A percentile compares a stretch with the other conserved stretches of the same genome.
These are phyloP conservation scores for Agroathelia rolfsii DNA, from an alignment of 1,284 basidiomycete genomes.

Conservation along the genomic window DNA sequence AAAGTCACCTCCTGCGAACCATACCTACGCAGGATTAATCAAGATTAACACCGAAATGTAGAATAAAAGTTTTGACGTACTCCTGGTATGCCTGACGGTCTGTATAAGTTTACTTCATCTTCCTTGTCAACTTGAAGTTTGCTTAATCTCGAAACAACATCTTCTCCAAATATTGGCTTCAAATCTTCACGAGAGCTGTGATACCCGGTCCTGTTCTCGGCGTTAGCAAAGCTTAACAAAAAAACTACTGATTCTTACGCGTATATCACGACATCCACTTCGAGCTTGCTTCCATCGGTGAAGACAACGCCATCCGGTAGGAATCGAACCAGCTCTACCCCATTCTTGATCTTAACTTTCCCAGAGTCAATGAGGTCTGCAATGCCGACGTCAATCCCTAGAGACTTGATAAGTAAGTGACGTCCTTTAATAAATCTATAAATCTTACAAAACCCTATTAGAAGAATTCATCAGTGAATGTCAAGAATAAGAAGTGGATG, in stretches of 20 bases:
- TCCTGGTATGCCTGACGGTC: slow-evolving; percentile 25
- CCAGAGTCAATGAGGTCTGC: slow-evolving; percentile 16
- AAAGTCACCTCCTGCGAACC: slow-evolving; percentile 28
- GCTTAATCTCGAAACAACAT: slow-evolving; percentile 16
- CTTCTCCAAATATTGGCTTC: slow-evolving; percentile 16
- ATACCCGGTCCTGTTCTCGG: slow-evolving; percentile 21
- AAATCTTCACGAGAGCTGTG: slow-evolving; percentile 10
- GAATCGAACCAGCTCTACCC: slow-evolving; percentile 14
- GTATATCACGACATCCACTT: slow-evolving; percentile 19
- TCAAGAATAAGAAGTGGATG: no score
- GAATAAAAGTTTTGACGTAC: slow-evolving; percentile 12
- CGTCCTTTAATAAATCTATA: no score
- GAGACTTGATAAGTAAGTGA: no score
- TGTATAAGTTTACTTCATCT: slow-evolving; percentile 17
- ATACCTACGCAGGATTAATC: slow-evolving; percentile 17
- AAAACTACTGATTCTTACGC: slow-evolving; percentile 14
- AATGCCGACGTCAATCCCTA: no score
- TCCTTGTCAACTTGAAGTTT: slow-evolving; percentile 15
- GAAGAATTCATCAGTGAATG: no score
- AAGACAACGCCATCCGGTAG: slow-evolving; percentile 14
- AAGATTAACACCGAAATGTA: background rate
- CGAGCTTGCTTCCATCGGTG: slow-evolving; percentile 15
- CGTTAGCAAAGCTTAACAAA: background rate
- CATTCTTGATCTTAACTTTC: slow-evolving; percentile 18
- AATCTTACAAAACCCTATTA: no score